Base-by-base conservation (phyloP, 2,329 filamentous ascomycete species). In the Sphaerulina musiva region DNA sequence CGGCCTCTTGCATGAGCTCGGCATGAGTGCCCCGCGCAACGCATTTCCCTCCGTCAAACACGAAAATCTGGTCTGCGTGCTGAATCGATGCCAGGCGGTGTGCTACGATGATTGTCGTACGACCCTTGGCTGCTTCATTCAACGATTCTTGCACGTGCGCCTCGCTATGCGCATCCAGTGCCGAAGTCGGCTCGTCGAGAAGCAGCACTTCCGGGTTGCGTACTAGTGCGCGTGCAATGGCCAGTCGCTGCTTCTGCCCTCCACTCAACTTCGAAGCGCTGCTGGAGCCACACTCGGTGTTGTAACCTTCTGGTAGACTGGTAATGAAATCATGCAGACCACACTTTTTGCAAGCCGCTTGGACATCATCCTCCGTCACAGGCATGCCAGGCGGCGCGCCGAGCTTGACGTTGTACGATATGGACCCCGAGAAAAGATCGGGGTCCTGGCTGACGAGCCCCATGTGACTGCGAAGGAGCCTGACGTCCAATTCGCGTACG, bases 51-150 rank as follows among this genome's bases (percentile, higher is more conserved):
- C 83, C 78, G 9, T 86, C 85, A 46, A 93, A 80, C 0, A 92
- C 86, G 62, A 87, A 89, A 41, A 91, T 91, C n/a, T 84, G 74
- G 67, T 92, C 84, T 1, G 87, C 86, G 61, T 90, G 85, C 68
- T 87, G 86, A 17, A 91, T 83, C 10, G 86, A 92, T 0, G 84
- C 84, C 46, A 92, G 74, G 11, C 87, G 77, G 68, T 92, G 88
- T 1, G 88, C 88, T 9, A 93, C 86, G 2, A 86, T 86, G 2
- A 93, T 75, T 57, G 87, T 87, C 1, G 88, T 81, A 51, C 73
- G 66, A 3, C 70, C 74, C 43, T 68, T 65, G 4, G 71, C 68
- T 6, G 72, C 73, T 17, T 69, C 70, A 7, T 67, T 68, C 36
- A 76, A 69, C 1, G 73, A 70, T 38, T 66, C 65, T 42, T 74